Percentiles rank a stretch among this genome's conserved stretches.
phyloP scores from a whole-genome alignment of 495 filamentous ascomycete species.

The Bacidia rubella region DNA sequence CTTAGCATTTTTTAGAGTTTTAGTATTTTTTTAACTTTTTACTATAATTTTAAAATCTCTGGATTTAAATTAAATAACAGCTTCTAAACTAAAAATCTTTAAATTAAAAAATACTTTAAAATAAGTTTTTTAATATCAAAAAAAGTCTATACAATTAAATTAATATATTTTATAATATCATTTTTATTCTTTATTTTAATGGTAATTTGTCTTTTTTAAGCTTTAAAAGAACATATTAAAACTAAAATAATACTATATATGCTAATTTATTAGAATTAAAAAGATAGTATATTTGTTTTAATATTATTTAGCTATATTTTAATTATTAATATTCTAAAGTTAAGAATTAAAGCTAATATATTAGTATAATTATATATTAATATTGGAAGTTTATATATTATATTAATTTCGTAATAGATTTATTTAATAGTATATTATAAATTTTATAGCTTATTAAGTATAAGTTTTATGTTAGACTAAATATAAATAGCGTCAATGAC shows the following conservation, averaged over 20 bases:
- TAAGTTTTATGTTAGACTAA: not conserved
- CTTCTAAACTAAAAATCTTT: not conserved
- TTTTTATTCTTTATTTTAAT: not conserved
- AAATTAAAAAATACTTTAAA: not conserved
- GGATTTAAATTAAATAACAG: not conserved
- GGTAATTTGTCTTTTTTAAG: not conserved
- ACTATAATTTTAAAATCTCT: not conserved
- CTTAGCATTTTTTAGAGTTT: slow-evolving; percentile 1
- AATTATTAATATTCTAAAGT: too few species aligned
- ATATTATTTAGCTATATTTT: too few species aligned
- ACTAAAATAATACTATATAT: not conserved
- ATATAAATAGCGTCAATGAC: not conserved
- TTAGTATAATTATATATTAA: too few species aligned
- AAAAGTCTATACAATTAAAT: not conserved
- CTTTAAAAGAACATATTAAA: not conserved
- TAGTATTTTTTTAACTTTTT: not conserved
- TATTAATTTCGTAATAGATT: not conserved
- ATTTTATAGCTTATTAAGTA: not conserved
- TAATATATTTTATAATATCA: not conserved
- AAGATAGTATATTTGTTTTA: not conserved
- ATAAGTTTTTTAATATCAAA: not conserved
- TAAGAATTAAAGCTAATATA: too few species aligned
- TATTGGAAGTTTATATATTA: too few species aligned
- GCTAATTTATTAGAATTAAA: not conserved
- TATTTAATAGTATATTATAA: not conserved